These are phyloP conservation scores for Myxozyma vanderwaltii DNA, from an alignment of 805 yeast species.

Conservation along the genomic window DNA sequence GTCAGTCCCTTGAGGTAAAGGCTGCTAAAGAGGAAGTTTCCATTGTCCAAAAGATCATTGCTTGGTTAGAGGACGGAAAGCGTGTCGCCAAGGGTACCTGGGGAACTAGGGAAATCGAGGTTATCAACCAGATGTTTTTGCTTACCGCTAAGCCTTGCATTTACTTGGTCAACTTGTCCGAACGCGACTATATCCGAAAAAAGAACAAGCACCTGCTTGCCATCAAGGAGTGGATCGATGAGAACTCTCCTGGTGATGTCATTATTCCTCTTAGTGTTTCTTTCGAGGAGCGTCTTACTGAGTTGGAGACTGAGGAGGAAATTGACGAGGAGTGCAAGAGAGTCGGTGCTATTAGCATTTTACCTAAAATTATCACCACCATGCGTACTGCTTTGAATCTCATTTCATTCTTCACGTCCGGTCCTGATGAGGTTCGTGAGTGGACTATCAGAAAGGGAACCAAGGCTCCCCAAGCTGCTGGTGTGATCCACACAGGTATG, in stretches of 20 bases:
- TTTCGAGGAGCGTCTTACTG: conserved; percentile 87
- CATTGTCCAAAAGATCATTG: conserved; percentile 72
- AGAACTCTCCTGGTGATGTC: conserved; percentile 82
- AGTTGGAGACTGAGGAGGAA: conserved; percentile 82
- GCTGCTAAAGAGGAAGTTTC: conserved; percentile 82
- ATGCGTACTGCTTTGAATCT: conserved; percentile 87
- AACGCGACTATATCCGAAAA: conserved; percentile 82
- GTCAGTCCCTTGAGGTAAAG: conserved; percentile 85
- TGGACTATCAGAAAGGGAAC: conserved; percentile 95
- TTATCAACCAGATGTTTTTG: conserved; percentile 80
- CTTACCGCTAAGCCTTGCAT: conserved; percentile 96
- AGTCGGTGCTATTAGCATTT: conserved; percentile 72
- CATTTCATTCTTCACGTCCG: conserved; percentile 94
- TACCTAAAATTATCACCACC: conserved; percentile 80
- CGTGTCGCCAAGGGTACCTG: conserved; percentile 86
- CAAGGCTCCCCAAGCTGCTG: conserved; percentile 98
- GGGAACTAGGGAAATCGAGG: conserved; percentile 89
- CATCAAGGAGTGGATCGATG: conserved; percentile 89
- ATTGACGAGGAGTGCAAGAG: conserved; percentile 73
- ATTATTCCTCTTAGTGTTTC: conserved; percentile 93
- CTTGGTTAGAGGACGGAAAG: conserved; percentile 76
- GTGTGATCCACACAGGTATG: conserved; percentile 80
- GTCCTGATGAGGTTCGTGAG: conserved; percentile 95
- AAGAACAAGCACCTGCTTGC: conserved; percentile 80
- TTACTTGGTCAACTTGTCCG: conserved; percentile 86